Conservation (phyloP, 2,329 filamentous ascomycete genomes). For the Trichoderma koningii region DNA sequence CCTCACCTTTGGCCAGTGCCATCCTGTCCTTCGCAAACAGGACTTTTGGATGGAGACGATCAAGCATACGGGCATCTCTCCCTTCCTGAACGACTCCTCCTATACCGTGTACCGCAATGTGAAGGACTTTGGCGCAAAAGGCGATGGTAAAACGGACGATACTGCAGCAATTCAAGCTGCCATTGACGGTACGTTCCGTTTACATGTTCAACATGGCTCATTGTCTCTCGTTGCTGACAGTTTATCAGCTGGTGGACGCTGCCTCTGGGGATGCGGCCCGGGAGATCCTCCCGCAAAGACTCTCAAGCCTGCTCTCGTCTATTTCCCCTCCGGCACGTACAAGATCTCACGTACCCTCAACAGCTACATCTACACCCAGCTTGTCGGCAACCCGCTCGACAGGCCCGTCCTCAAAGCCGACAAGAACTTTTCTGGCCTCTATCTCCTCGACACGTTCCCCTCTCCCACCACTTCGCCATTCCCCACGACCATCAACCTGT, state of each 20-base stretch:
- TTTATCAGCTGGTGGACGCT: constrained; percentile 26
- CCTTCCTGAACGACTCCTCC: constrained; percentile 35
- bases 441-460: constrained; percentile 27
- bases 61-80: constrained; percentile 34
- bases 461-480: constrained; percentile 27
- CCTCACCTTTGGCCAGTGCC: constrained; percentile 19
- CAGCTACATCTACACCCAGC: constrained; percentile 31
- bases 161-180: constrained; percentile 80
- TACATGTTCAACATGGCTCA: not conserved
- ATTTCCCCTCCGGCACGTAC: constrained; percentile 36
- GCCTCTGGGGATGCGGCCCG: constrained; percentile 27
- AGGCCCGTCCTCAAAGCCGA: constrained; percentile 27
- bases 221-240: not conserved
- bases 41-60: constrained; percentile 37
- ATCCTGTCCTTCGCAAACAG: constrained; percentile 10
- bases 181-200: constrained; percentile 47
- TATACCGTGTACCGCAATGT: constrained; percentile 40
- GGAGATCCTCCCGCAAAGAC: constrained; percentile 27
- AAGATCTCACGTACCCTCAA: constrained; percentile 31
- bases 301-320: constrained; percentile 31
- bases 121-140: constrained; percentile 37
- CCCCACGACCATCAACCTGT: constrained; percentile 28
- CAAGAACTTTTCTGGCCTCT: constrained; percentile 24
- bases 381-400: constrained; percentile 27
- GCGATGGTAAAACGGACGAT: constrained; percentile 49